Evolutionary conservation across 805 yeast species (phyloP).

Genomic region (Ogataea pini): DNA sequence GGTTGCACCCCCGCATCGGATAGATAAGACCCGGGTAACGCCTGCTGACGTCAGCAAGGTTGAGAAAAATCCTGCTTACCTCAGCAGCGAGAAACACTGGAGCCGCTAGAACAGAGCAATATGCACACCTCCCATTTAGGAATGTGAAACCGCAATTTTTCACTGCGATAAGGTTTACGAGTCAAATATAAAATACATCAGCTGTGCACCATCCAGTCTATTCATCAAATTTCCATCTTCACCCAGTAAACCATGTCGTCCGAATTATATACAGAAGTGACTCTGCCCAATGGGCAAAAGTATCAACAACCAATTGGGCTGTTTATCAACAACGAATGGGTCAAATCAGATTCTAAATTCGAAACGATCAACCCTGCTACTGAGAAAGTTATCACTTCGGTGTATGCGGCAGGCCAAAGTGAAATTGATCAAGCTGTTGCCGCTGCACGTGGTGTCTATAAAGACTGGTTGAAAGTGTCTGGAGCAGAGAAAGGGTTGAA

Average conservation of each 20-base stretch:
- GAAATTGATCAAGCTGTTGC: slow-evolving; percentile 54
- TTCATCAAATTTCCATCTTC: too few species aligned
- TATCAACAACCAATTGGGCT: slow-evolving; percentile 62
- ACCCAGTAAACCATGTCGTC: slow-evolving; percentile 1
- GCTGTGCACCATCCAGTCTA: too few species aligned
- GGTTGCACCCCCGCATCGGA: slow-evolving; percentile 1
- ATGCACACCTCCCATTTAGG: not conserved
- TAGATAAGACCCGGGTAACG: not conserved
- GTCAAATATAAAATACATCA: not conserved
- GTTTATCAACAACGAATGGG: slow-evolving; percentile 58
- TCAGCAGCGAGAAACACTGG: too few species aligned
- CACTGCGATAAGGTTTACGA: not conserved
- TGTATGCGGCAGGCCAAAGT: slow-evolving; percentile 46
- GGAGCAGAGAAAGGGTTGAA: slow-evolving; percentile 44
- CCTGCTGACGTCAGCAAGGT: too few species aligned
- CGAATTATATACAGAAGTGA: slow-evolving; percentile 21
- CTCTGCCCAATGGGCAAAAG: slow-evolving; percentile 48
- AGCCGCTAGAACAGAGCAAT: not conserved
- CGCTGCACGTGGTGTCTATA: slow-evolving; percentile 49
- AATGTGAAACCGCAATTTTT: slow-evolving; percentile 2
- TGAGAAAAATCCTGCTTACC: not conserved
- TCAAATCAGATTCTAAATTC: slow-evolving; percentile 40
- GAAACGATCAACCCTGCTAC: slow-evolving; percentile 53
- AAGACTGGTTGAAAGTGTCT: slow-evolving; percentile 46
- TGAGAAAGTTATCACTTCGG: slow-evolving; percentile 46